Evolutionary conservation across 106 monocot genomes (phyloP).

Genomic region (Dendrobium chrysotoxum): DNA sequence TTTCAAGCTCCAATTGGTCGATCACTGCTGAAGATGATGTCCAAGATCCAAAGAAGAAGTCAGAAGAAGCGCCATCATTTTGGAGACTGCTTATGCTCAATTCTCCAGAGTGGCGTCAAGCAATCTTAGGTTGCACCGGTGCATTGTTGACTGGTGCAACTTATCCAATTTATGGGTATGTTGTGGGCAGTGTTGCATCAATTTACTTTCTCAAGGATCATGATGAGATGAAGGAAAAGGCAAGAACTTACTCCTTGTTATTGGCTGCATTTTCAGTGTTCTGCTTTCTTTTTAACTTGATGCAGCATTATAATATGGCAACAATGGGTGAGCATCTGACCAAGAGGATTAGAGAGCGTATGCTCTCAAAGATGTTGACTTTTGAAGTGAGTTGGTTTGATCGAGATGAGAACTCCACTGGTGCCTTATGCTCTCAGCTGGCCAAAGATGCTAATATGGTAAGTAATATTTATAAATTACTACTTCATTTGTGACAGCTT

Average conservation of each 20-base stretch:
- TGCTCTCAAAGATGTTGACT: conserved; percentile 37
- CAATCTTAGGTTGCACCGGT: conserved; percentile 17
- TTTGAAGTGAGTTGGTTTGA: conserved; percentile 51
- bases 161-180: conserved; percentile 41
- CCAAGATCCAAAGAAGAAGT: background rate
- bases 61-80: conserved; percentile 27
- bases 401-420: conserved; percentile 35
- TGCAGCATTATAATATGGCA: conserved; percentile 41
- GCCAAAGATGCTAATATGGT: conserved; percentile 42
- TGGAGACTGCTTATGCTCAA: conserved; percentile 35
- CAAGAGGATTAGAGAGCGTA: conserved; percentile 32
- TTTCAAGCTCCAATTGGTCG: too few relatives aligned
- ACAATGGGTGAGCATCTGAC: conserved; percentile 47
- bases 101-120: conserved; percentile 53
- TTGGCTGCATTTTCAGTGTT: conserved; percentile 12
- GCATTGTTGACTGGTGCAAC: conserved; percentile 32
- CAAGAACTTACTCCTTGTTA: conserved; percentile 15
- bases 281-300: conserved; percentile 23
- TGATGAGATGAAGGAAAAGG: conserved; percentile 29
- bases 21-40: background rate
- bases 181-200: conserved; percentile 28
- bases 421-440: conserved; percentile 28
- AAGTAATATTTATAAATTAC: conserved; percentile 1
- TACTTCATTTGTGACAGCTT: too few relatives aligned
- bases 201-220: conserved; percentile 36